Base-by-base conservation (phyloP, 129 eudicot species). In the Flaveria sonorensis region DNA sequence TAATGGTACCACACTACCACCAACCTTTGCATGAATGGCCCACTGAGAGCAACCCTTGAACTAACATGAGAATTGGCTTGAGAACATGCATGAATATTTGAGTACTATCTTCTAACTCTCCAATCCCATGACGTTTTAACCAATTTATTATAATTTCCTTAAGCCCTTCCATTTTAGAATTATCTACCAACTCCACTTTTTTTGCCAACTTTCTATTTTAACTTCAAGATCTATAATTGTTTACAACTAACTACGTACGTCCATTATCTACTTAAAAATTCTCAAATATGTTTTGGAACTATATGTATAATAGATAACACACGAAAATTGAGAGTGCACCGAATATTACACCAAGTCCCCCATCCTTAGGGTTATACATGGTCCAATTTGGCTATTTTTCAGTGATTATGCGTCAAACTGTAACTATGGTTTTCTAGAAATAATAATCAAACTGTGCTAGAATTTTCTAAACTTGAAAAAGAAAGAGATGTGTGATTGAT, bases 61-160 rank as follows among this genome's bases (percentile, higher is more conserved):
- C 83, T 40, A 71, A 72, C 52, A 57, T 30, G 18, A 52, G 28
- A 65, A 72, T 57, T 72, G 73, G 67, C 42, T 36, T 79, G 78
- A 51, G 28, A 67, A 63, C 73, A 72, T 79, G 83, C 78, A 79
- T 72, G 73, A 79, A 64, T 79, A 62, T 72, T 36, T 79, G 83
- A 79, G 51, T 42, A 51, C 78, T 45, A 70, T 70, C 56, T 68
- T 68, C 81, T 65, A 79, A 47, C 77, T 47, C 83, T 79, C 66
- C 48, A 51, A 62, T 71, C 32, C 73, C 68, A 62, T 62, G 68
- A 72, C 78, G 23, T 79, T 18, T 64, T 51, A 79, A 51, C 73
- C 15, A 79, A 72, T 67, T 45, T 45, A 43, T 52, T 61, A 16
- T 30, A 42, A 61, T 78, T 71, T 68, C 61, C 23, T 7, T 69